Evolutionary conservation across 1,284 basidiomycete genomes (phyloP), one percentile per base, ranked within the genome.

Genomic region (Filobasidium uniguttulatum): DNA sequence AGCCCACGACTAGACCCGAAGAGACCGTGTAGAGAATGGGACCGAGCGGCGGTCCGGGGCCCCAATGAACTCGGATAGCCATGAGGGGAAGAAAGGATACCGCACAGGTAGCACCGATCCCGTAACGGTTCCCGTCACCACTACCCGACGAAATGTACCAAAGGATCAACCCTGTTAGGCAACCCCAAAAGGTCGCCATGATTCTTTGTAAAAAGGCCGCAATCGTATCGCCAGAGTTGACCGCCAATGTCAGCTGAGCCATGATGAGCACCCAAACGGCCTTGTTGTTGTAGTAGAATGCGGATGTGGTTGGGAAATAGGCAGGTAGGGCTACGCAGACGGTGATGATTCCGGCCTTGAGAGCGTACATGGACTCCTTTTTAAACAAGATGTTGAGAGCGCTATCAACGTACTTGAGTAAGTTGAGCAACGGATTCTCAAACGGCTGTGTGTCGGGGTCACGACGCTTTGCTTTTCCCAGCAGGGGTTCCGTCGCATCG

Each of bases 1-100:
- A 85, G 2, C 83, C 84, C 38, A 85, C 61, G 0, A 85, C 83
- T 62, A 87, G 64, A 28, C 73, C 74, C 14, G 75, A 66, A 0
- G 85, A 87, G 1, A 88, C 78, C 51, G 80, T 79, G 54, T 82
- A 78, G 45, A 91, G 79, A 46, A 86, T 73, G 49, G 79, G 79
- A 35, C 75, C 80, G 71, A 86, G 79, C 0, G 80, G 79, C 1
- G 79, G 76, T 9, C 78, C 79, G 0, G 85, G 82, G 5, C 40
- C 40, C 73, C 77, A 83, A 65, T 89, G 82, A 20, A 87, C 64
- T 22, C 83, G 73, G 30, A 74, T 66, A 51, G 69, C 60, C 70
- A 67, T 61, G 14, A 77, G 78, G 59, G 80, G 30, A 0, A 84
- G 84, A 58, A 83, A 84, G 29, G 74, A 76, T 6, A 88, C 77